Evolutionary conservation across 176 grass and related monocot genomes (phyloP).

Genomic region (Pharus latifolius): DNA sequence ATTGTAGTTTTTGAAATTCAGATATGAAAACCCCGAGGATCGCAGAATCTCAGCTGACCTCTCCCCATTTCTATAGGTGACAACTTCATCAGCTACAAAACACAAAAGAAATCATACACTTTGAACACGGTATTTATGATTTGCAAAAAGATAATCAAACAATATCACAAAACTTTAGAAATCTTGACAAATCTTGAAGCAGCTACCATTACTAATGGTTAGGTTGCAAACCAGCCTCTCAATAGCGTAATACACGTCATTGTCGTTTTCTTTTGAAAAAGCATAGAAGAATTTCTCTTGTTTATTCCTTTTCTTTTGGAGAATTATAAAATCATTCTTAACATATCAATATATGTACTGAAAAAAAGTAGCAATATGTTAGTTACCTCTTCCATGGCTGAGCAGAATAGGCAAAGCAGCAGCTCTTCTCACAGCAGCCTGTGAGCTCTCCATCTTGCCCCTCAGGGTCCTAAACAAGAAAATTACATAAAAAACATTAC

Average conservation of each 20-base stretch:
- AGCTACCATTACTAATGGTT: too few relatives aligned
- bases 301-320: too few relatives aligned
- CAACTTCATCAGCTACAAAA: conserved; percentile 72
- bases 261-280: too few relatives aligned
- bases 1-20: conserved; percentile 68
- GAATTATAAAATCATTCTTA: too few relatives aligned
- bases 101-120: neutral
- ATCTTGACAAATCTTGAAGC: too few relatives aligned
- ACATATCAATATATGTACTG: neutral
- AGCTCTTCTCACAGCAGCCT: conserved; percentile 51
- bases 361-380: neutral
- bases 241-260: too few relatives aligned
- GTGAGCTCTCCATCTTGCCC: conserved; percentile 80
- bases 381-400: conserved; percentile 72
- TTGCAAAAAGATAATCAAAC: too few relatives aligned
- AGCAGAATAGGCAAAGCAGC: conserved; percentile 59
- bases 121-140: neutral
- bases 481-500: neutral
- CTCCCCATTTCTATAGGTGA: conserved; percentile 68
- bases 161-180: too few relatives aligned
- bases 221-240: too few relatives aligned
- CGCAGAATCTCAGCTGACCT: conserved; percentile 60
- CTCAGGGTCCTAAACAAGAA: conserved; percentile 52
- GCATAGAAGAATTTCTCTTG: too few relatives aligned
- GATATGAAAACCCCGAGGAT: conserved; percentile 47